Evolutionary conservation across 139 green algal genomes (phyloP).

Genomic region (Chlorella sp.): DNA sequence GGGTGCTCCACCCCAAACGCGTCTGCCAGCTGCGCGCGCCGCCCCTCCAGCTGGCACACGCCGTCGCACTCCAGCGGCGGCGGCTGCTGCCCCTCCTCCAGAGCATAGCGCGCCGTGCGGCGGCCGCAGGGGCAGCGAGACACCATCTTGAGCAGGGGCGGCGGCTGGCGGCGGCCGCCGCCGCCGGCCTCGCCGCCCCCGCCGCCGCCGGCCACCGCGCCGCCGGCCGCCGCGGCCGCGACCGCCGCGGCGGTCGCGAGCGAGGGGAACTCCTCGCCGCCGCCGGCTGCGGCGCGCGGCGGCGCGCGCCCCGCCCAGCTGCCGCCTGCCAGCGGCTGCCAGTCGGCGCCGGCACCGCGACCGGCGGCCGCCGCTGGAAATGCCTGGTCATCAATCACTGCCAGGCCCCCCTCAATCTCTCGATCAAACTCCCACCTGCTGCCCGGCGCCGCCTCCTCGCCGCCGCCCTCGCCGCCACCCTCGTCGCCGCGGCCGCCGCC

Average conservation of each 20-base stretch:
- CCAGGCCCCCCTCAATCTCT: slow-evolving; percentile 49
- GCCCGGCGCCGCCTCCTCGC: neutral
- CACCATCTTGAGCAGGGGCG: slow-evolving; percentile 40
- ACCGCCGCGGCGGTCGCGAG: slow-evolving; percentile 8
- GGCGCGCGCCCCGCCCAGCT: neutral
- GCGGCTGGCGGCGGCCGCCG: neutral
- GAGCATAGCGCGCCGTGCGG: slow-evolving; percentile 49
- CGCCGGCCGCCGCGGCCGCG: slow-evolving; percentile 1
- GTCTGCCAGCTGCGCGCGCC: slow-evolving; percentile 51
- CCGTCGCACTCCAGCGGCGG: slow-evolving; percentile 56
- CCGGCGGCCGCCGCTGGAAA: neutral
- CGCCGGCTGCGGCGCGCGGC: neutral
- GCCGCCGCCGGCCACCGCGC: neutral
- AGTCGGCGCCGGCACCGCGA: neutral
- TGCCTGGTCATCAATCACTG: slow-evolving; percentile 69
- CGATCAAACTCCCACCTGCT: slow-evolving; percentile 16
- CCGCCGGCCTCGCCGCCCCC: neutral
- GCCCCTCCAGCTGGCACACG: slow-evolving; percentile 47
- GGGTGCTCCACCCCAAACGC: slow-evolving; percentile 68
- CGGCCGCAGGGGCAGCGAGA: slow-evolving; percentile 61
- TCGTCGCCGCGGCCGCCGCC: neutral
- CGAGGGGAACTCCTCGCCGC: slow-evolving; percentile 32
- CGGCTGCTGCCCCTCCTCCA: slow-evolving; percentile 45
- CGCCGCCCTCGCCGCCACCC: neutral
- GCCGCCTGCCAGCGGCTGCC: neutral